Evolutionary conservation across 441 rosid species (phyloP), one percentile per base, ranked within the genome.

Genomic region (Eugenia klotzschiana): DNA sequence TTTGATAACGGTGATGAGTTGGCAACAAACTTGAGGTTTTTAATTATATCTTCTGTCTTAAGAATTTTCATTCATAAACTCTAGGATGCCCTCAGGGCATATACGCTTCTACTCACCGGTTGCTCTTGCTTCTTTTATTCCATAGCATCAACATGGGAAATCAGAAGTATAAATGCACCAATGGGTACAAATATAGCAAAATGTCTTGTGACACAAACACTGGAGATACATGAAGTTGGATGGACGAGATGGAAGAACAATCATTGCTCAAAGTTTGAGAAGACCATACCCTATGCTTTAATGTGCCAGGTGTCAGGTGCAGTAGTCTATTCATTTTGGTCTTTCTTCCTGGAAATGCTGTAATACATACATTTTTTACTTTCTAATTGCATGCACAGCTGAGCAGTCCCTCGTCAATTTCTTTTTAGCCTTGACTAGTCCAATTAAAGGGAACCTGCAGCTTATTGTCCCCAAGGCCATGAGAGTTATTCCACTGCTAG

Each of bases 101-200:
- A 69, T 69, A 69, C 10, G 20, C 77, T 69, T 37, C 46, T 37
- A 69, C 77, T 69, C 46, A 37, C 77, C 29, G 26, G 29, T 83
- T 27, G 54, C 58, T 77, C n/a, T 52, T 69, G 33, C 86, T 82
- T 82, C 25, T 74, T 60, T 77, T 80, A 69, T 83, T 56, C 89
- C 90, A 85, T 86, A 97, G 99, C 99, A 83, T 96, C 98, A 80
- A 92, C 95, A 80, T 97, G 99, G 99, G 99, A 97, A 94, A 93
- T 97, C 77, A 92, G 93, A 88, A 88, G 86, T 87, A 85, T 97
- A 85, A 92, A 89, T 81, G 81, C 91, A 80, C 94, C 98, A 54
- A 88, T 86, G 92, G 97, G 96, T 87, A 89, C 96, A 60, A 92
- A 85, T 82, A 83, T 89, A 60, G 86, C 90, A 85, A 94, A 89